phyloP scores from a whole-genome alignment of 768 basidiomycete species.

The Lactarius trivialis region DNA sequence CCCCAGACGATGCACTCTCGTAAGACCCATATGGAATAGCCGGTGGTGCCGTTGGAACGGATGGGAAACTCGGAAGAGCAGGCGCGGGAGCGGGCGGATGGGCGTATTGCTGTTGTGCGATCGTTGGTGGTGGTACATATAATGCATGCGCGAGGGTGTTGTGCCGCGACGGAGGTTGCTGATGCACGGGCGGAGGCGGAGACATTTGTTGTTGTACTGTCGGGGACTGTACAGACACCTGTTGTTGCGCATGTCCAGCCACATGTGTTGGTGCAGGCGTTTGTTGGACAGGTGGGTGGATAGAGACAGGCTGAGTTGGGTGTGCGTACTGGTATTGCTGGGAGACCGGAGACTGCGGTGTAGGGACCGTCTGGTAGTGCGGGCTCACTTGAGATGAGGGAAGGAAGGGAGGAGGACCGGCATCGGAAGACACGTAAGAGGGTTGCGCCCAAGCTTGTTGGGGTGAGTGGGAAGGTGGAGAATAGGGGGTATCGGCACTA shows the following conservation, averaged over 20 bases:
- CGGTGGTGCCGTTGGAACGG: slow-evolving; percentile 22
- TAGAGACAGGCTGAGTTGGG: slow-evolving; percentile 28
- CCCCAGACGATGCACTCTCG: slow-evolving; percentile 9
- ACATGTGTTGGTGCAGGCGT: slow-evolving; percentile 19
- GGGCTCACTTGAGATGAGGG: slow-evolving; percentile 7
- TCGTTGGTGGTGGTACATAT: slow-evolving; percentile 6
- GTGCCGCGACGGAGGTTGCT: slow-evolving; percentile 18
- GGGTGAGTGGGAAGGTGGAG: slow-evolving; percentile 2
- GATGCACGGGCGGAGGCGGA: slow-evolving; percentile 14
- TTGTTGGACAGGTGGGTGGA: slow-evolving; percentile 21
- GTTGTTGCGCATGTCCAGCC: neutral
- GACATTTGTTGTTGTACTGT: slow-evolving; percentile 23
- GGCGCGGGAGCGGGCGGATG: slow-evolving; percentile 9
- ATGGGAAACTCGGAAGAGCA: slow-evolving; percentile 20
- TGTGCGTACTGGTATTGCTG: slow-evolving; percentile 26
- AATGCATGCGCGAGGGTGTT: slow-evolving; percentile 19
- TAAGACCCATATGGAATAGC: slow-evolving; percentile 13
- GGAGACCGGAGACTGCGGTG: neutral
- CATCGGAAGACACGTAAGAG: slow-evolving; percentile 1
- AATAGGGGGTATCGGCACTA: neutral
- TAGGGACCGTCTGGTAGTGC: slow-evolving; percentile 27
- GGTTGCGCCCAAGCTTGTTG: slow-evolving; percentile 17
- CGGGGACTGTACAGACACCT: slow-evolving; percentile 10
- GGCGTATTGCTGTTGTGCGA: slow-evolving; percentile 19
- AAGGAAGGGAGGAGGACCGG: neutral